Base-by-base conservation (phyloP, 2,329 filamentous ascomycete genomes). In the Cercospora sesami region DNA sequence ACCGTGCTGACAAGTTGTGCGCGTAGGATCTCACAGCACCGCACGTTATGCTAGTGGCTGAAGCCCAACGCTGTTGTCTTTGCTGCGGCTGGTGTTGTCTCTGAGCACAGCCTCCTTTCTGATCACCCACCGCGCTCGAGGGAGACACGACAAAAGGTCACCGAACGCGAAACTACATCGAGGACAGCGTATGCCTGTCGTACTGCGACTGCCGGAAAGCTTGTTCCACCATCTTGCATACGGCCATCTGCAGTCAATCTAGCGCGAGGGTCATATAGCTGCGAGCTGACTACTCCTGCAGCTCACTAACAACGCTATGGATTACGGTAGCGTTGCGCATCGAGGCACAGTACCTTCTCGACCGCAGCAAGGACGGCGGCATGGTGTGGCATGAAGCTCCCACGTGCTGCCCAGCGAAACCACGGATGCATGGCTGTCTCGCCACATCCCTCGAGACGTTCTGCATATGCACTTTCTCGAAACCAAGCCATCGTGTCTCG, bases 401-500 rank as follows among this genome's bases (percentile, higher is more conserved):
- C 42, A 48, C 42, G 42, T 48, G 42, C 18, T 48, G 42, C 42
- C 42, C 42, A 48, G 42, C 42, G 42, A 23, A 48, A 48, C 42
- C 10, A 48, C 18, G 42, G 42, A 18, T 48, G 42, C 42, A 48
- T 10, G 42, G n/a, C 42, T 21, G 42, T 48, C 42, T 48, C 42
- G 42, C n/a, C 42, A 23, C 42, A 23, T 23, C 42, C 12, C 42
- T 48, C 42, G n/a, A 48, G 42, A 48, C 42, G 18, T 21, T 48
- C 42, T 23, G 45, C 45, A 26, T 23, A 16, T 51, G 45, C 45
- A 39, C 21, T 21, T 51, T 9, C 18, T 51, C 21, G 45, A 51
- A 51, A 51, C 21, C 45, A 51, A 51, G 45, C 45, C 45, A 51
- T 51, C 21, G 9, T 58, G 53, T 58, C 53, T 58, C 53, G 53